A percentile compares a stretch with the other conserved stretches of the same genome.
Conservation (phyloP, 2,329 filamentous ascomycete species). For the Bipolaris oryzae region DNA sequence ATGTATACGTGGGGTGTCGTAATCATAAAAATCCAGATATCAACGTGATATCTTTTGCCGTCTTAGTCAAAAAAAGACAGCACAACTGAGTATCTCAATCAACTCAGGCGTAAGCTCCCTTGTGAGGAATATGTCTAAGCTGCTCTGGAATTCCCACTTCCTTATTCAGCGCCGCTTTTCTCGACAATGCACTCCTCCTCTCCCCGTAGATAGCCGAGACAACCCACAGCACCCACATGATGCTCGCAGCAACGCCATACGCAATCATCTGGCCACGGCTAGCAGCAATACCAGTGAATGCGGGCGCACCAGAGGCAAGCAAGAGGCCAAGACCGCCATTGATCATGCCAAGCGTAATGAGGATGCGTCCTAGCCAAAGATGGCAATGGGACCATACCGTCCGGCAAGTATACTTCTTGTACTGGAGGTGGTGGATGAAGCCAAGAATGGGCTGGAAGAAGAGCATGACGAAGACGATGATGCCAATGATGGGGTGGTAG, state of each 20-base stretch:
- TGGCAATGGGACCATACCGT: slow-evolving; percentile 58
- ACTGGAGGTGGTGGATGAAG: slow-evolving; percentile 58
- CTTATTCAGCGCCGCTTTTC: slow-evolving; percentile 18
- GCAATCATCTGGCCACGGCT: slow-evolving; percentile 37
- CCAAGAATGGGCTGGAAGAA: slow-evolving; percentile 63
- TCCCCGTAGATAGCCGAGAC: slow-evolving; percentile 38
- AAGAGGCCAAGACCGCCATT: slow-evolving; percentile 62
- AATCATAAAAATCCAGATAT: not conserved
- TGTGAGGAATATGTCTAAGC: slow-evolving; percentile 14
- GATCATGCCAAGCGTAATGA: slow-evolving; percentile 60
- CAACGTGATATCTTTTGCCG: not conserved
- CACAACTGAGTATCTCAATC: too few species aligned
- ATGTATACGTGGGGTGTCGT: not conserved
- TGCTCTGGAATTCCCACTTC: slow-evolving; percentile 13
- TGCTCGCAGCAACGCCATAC: slow-evolving; percentile 41
- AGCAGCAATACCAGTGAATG: slow-evolving; percentile 31
- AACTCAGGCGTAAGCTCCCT: slow-evolving; percentile 25
- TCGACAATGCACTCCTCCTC: slow-evolving; percentile 9
- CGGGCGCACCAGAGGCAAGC: slow-evolving; percentile 36
- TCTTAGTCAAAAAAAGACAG: not conserved
- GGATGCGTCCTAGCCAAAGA: slow-evolving; percentile 61
- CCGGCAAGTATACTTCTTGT: slow-evolving; percentile 54
- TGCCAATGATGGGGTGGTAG: slow-evolving; percentile 61
- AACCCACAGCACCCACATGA: slow-evolving; percentile 46
- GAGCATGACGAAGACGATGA: slow-evolving; percentile 57